Evolutionary conservation across 164 flowering plant genomes (phyloP), one percentile per base, ranked within the genome.

Genomic region (Sextonia rubra): DNA sequence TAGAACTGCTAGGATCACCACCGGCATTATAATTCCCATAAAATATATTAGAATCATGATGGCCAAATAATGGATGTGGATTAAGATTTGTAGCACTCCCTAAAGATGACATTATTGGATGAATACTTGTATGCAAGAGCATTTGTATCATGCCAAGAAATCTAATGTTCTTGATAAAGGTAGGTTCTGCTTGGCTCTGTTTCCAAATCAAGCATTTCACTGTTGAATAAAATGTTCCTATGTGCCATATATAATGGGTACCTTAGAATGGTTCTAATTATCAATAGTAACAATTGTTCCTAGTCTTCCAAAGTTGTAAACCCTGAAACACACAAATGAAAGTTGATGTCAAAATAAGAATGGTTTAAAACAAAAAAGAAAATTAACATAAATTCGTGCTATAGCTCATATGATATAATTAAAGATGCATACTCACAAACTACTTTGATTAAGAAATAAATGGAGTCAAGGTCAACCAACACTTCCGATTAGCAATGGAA

Each of bases 171-270:
- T 24, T 85, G 86, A 63, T 77, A 84, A n/a, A 37, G 80, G 70
- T n/a, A n/a, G n/a, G 82, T 83, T 61, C 77, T 78, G n/a, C n/a
- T 65, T 78, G 85, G 27, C 78, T 87, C 85, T 71, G 81, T 78
- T 69, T 86, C 86, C 62, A 75, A 58, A 75, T 87, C 91, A 74
- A 75, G 82, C 83, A 85, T 83, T 77, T 79, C 88, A 75, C 71
- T 80, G 55, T 77, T 73, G 77, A 77, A 83, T 64, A 69, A 75
- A 77, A 85, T 85, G 79, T 80, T 88, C 67, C 92, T 84, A 60
- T 86, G 91, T 25, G 86, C 86, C 91, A 89, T 92, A 47, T 78
- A 61, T 22, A 55, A 61, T 49, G 44, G 44, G 44, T 37, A 37
- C 6, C 44, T 37, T 37, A 1, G 44, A 9, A 0, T 37, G 44